phyloP scores from a whole-genome alignment of 345 rosid genomes.

The Corchorus olitorius region DNA sequence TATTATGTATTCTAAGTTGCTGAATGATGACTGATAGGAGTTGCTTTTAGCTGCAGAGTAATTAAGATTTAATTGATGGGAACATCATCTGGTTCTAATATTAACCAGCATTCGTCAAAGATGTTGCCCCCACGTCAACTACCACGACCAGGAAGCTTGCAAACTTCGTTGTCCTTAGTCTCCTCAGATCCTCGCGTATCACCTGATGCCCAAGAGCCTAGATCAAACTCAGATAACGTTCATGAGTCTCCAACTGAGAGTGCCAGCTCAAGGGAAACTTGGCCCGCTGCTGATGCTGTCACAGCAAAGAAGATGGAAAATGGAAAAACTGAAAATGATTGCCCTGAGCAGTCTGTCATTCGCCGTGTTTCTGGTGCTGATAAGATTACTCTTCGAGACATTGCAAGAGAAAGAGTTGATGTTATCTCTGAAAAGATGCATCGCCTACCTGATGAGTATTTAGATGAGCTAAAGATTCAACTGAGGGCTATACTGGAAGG shows the following conservation, averaged over 20 bases:
- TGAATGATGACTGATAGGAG: neutral
- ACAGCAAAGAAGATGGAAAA: conserved; percentile 68
- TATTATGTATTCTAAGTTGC: neutral
- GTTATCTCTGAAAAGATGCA: conserved; percentile 74
- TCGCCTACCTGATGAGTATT: conserved; percentile 68
- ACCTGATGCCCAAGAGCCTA: conserved; percentile 59
- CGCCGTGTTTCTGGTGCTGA: conserved; percentile 66
- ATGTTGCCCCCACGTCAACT: conserved; percentile 97
- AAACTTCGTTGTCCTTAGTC: conserved; percentile 66
- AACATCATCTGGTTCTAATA: conserved; percentile 87
- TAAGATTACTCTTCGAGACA: conserved; percentile 76
- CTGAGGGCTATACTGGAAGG: conserved; percentile 84
- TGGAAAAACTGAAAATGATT: conserved; percentile 65
- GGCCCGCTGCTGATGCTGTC: conserved; percentile 76
- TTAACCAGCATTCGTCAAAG: conserved; percentile 54
- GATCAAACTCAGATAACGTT: conserved; percentile 67
- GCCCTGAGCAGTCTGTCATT: conserved; percentile 67
- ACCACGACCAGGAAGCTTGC: conserved; percentile 45
- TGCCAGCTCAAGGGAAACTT: conserved; percentile 94
- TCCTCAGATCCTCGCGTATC: conserved; percentile 69
- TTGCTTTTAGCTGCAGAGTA: conserved; percentile 23
- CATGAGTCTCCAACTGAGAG: conserved; percentile 97
- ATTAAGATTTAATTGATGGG: conserved; percentile 56
- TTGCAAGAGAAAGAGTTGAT: conserved; percentile 89
- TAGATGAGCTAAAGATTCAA: conserved; percentile 77